Base-by-base conservation (phyloP, 495 filamentous ascomycete species). In the Elasticomyces elasticus region DNA sequence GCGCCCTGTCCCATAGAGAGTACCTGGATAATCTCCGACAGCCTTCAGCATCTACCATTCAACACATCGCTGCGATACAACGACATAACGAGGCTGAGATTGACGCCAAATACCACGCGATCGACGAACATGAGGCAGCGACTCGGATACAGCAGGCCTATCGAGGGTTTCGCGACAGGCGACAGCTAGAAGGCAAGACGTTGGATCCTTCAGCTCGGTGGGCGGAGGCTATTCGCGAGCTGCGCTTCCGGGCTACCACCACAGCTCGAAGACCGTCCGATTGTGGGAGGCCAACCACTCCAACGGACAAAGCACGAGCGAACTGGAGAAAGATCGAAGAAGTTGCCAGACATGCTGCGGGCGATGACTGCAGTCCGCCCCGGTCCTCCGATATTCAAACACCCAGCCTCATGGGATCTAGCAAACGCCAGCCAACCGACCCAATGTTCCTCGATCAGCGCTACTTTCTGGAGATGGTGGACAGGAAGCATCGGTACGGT, bases 391-490 rank as follows among this genome's bases (percentile, higher is more conserved):
- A 11, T 10, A 38, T 17, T 7, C 7, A n/a, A 22, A n/a, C n/a
- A n/a, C n/a, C n/a, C n/a, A n/a, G n/a, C n/a, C n/a, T n/a, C n/a
- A n/a, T n/a, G n/a, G n/a, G n/a, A n/a, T n/a, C n/a, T n/a, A n/a
- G n/a, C n/a, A n/a, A n/a, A n/a, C n/a, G 6, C 25, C 3, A 4
- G 19, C 13, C 12, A 19, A 51, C 19, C 30, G 50, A 30, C 17
- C 48, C 55, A 1, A 42, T 58, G 55, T 22, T 78, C 58, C 88
- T 95, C 85, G 89, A 87, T 50, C 66, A 92, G 26, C 81, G 83
- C 54, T 95, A 94, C 64, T 94, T 92, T 57, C 71, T 95, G 5
- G 89, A 95, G 63, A 89, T 95, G 84, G 86, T 95, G 17, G 89
- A 95, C 62, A 13, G 13, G 2, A 24, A 30, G 41, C 89, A 95